Evolutionary conservation across 495 filamentous ascomycete genomes (phyloP), one percentile per base, ranked within the genome.

Genomic region (Talaromyces wortmannii): DNA sequence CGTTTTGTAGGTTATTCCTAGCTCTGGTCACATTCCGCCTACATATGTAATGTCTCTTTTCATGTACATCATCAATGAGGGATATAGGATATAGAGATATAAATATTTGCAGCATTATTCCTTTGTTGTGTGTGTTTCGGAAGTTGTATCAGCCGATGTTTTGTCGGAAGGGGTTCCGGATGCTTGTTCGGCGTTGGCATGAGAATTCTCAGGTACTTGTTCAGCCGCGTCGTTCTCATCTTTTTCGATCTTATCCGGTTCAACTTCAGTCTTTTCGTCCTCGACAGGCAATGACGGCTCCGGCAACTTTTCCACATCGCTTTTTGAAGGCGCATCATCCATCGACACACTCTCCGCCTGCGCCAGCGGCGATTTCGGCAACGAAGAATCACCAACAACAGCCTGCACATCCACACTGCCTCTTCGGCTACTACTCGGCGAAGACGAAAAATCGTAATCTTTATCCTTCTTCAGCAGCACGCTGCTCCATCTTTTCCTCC

Each of bases 401-500:
- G 36, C 23, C 31, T 13, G 30, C 16, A 45, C 44, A 45, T 53
- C 52, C 16, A 53, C 17, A 23, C 36, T 45, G 10, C 29, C 43
- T 17, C 31, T 45, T 10, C 52, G 23, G 4, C 23, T 23, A 23
- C 23, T 40, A 31, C 52, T 53, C 29, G 52, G 16, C 3, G 40
- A 53, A 5, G 42, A 45, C 17, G 43, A 40, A 12, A 8, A 33
- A 16, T 52, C 50, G 52, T 40, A 45, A 15, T 45, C 30, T 13
- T 17, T 12, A 46, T 77, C 73, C 12, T 70, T 68, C 31, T 65
- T 66, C 11, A 72, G 61, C 13, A 77, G 58, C 7, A 75, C 67
- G 51, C 70, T 77, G 44, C 72, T 77, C 72, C 71, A 76, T 48
- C 74, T 61, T 60, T 76, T 76, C 52, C 71, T 67, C 54, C 73